These are phyloP conservation scores for Mycosphaerella arachidis DNA, from an alignment of 2,329 filamentous ascomycete genomes.

Conservation along the genomic window DNA sequence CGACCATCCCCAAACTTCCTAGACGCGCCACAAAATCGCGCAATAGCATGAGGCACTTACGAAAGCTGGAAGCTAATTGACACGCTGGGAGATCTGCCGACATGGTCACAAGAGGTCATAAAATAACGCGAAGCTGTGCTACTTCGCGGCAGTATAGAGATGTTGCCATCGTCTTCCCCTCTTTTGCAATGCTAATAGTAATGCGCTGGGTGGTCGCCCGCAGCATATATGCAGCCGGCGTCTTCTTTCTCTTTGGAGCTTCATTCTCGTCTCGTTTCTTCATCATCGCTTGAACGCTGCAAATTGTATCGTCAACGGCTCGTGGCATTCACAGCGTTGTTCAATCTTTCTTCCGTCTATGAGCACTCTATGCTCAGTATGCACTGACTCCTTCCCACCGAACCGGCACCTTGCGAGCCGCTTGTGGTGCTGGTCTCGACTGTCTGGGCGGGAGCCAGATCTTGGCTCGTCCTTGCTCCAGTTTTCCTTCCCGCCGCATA, in stretches of 20 bases:
- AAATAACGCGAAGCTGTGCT: neutral
- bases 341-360: neutral
- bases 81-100: neutral
- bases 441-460: constrained; percentile 59
- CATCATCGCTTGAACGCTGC: constrained; percentile 13
- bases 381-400: constrained; percentile 31
- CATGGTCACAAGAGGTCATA: neutral
- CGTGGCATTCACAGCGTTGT: neutral
- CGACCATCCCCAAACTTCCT: neutral
- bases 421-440: constrained; percentile 20
- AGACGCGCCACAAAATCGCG: constrained; percentile 2
- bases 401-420: constrained; percentile 19
- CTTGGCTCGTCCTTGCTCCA: constrained; percentile 54
- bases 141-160: neutral
- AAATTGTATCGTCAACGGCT: constrained; percentile 3
- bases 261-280: neutral
- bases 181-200: neutral
- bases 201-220: neutral
- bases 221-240: neutral
- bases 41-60: constrained; percentile 6
- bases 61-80: neutral
- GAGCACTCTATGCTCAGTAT: constrained; percentile 12
- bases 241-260: neutral
- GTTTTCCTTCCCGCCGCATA: constrained; percentile 60
- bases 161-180: constrained; percentile 6